Conservation (phyloP, 2,329 filamentous ascomycete genomes). For the Fusarium floridanum region DNA sequence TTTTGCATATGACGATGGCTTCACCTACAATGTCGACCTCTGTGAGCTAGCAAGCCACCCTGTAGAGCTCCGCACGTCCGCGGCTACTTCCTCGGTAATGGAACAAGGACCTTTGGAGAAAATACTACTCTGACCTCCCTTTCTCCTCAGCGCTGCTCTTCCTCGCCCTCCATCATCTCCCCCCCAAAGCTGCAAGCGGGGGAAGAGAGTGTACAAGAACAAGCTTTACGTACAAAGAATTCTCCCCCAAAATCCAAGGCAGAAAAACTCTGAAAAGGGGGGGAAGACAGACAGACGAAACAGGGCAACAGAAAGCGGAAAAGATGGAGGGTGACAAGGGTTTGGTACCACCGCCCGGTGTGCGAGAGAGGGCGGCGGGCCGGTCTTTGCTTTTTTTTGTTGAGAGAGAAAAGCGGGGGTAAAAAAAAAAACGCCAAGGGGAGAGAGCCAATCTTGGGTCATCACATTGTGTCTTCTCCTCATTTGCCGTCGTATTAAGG, state of each 20-base stretch:
- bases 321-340: conserved; percentile 26
- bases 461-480: conserved; percentile 35
- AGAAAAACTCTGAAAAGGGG: background rate
- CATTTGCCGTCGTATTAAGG: conserved; percentile 11
- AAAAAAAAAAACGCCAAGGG: background rate
- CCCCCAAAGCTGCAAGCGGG: conserved; percentile 20
- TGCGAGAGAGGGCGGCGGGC: background rate
- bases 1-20: conserved; percentile 11
- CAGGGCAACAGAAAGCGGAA: background rate
- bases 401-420: conserved; percentile 10
- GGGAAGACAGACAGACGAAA: background rate
- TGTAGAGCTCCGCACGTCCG: conserved; percentile 36
- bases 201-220: conserved; percentile 4
- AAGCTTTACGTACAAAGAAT: conserved; percentile 20
- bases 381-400: conserved; percentile 4
- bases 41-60: background rate
- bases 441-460: conserved; percentile 16
- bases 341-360: background rate
- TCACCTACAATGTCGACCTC: background rate
- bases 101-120: background rate
- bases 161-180: conserved; percentile 8
- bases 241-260: conserved; percentile 1
- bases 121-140: background rate
- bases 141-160: background rate
- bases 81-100: conserved; percentile 31